Evolutionary conservation across 2,329 filamentous ascomycete genomes (phyloP).

Genomic region (Aspergillus novofumigatus): DNA sequence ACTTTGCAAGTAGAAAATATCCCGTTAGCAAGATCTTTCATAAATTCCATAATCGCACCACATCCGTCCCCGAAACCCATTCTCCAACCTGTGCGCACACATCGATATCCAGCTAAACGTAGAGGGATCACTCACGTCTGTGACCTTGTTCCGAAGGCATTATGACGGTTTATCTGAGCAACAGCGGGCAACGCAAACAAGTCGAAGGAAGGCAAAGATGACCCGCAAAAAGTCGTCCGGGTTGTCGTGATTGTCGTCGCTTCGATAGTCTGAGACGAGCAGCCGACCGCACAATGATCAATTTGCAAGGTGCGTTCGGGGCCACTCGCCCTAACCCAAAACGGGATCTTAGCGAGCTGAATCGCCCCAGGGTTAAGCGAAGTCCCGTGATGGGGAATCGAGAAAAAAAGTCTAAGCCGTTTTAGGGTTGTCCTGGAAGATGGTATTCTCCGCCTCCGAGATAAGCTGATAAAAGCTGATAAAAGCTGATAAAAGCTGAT

Average conservation of each 20-base stretch:
- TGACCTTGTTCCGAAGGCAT: slow-evolving; percentile 87
- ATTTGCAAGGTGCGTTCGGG: slow-evolving; percentile 36
- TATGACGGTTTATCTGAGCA: slow-evolving; percentile 55
- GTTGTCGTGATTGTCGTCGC: slow-evolving; percentile 42
- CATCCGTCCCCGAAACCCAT: slow-evolving; percentile 9
- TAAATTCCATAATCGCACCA: slow-evolving; percentile 1
- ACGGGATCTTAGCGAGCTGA: slow-evolving; percentile 34
- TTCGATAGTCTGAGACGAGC: slow-evolving; percentile 29
- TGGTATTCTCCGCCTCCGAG: slow-evolving; percentile 11
- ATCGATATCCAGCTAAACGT: slow-evolving; percentile 13
- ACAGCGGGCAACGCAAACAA: slow-evolving; percentile 39
- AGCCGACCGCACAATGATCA: slow-evolving; percentile 31
- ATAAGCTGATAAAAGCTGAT: slow-evolving; percentile 1
- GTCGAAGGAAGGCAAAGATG: slow-evolving; percentile 40
- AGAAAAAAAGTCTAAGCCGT: slow-evolving; percentile 10
- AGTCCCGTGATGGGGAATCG: slow-evolving; percentile 27
- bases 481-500: neutral
- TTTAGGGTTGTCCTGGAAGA: slow-evolving; percentile 7
- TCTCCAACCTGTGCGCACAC: slow-evolving; percentile 8
- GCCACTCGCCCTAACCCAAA: slow-evolving; percentile 33
- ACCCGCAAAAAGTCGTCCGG: slow-evolving; percentile 40
- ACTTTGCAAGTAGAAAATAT: slow-evolving; percentile 48
- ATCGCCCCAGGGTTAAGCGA: slow-evolving; percentile 29
- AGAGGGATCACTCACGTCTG: slow-evolving; percentile 66
- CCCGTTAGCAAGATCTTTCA: slow-evolving; percentile 27